These are phyloP conservation scores for Tulasnella sp. DNA, from an alignment of 768 basidiomycete genomes.

Conservation along the genomic window DNA sequence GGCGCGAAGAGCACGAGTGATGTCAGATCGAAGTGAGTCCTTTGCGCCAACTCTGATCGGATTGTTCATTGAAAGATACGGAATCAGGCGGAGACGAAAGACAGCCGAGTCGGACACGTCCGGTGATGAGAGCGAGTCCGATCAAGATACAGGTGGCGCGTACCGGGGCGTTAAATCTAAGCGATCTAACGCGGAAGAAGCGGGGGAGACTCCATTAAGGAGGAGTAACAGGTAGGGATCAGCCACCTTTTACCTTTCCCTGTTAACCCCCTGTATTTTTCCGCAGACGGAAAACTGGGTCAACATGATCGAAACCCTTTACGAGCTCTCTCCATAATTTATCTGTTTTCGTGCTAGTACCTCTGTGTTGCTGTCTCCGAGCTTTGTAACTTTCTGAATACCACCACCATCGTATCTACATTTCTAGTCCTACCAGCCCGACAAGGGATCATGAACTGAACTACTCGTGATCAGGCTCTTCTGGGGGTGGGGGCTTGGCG, in stretches of 20 bases:
- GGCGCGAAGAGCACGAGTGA: not conserved
- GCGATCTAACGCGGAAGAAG: not conserved
- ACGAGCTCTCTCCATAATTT: not conserved
- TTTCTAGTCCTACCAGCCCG: not conserved
- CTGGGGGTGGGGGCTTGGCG: not conserved
- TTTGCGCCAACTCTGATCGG: not conserved
- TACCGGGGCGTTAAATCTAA: not conserved
- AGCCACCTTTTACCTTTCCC: not conserved
- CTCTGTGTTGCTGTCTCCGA: not conserved
- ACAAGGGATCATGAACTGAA: not conserved
- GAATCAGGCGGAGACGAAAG: not conserved
- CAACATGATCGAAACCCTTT: not conserved
- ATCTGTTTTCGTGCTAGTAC: not conserved
- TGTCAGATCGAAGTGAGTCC: conserved; percentile 13
- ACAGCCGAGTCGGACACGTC: conserved; percentile 6
- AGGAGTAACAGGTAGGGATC: not conserved
- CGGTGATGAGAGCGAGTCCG: not conserved
- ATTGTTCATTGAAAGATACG: not conserved
- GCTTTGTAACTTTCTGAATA: conserved; percentile 12
- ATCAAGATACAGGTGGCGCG: not conserved
- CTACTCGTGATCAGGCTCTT: conserved; percentile 16
- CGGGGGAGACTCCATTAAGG: not conserved
- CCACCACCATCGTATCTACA: not conserved
- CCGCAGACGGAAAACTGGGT: not conserved
- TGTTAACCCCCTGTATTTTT: not conserved